Evolutionary conservation across 2,329 filamentous ascomycete genomes (phyloP).

Genomic region (Verticillium zaregamsianum): DNA sequence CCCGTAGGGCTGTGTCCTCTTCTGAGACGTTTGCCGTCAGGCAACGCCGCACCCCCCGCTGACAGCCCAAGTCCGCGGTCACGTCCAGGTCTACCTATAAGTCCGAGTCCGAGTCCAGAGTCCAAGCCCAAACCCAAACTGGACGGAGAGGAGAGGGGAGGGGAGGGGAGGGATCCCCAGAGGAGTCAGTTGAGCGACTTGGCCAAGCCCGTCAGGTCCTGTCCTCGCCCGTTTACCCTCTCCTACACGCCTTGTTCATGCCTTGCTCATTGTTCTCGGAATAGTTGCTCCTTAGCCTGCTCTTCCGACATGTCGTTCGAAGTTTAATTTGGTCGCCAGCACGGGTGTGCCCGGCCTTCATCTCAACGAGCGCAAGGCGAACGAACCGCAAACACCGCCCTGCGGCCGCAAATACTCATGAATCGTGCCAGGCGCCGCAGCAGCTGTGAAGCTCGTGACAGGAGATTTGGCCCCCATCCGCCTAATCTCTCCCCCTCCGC

Average conservation of each 20-base stretch:
- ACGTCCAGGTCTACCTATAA: neutral
- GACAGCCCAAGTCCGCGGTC: neutral
- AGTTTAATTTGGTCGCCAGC: neutral
- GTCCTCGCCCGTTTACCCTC: neutral
- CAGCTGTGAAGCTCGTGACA: neutral
- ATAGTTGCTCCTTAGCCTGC: neutral
- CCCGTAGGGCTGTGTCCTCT: neutral
- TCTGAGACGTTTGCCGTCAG: constrained; percentile 1
- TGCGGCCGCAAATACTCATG: neutral
- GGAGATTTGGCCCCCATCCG: neutral
- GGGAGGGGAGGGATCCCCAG: neutral
- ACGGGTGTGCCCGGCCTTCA: neutral
- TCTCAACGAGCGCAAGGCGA: neutral
- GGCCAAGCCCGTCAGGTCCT: neutral
- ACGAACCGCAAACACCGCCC: neutral
- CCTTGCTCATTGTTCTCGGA: neutral
- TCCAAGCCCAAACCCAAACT: neutral
- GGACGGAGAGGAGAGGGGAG: neutral
- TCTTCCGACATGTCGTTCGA: neutral
- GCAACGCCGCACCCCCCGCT: neutral
- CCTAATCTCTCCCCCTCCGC: neutral
- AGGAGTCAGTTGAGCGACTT: neutral
- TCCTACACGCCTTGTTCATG: neutral
- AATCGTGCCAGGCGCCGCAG: neutral
- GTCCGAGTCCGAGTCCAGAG: neutral